Base-by-base conservation (phyloP, 441 rosid species). In the Kokia cookei region DNA sequence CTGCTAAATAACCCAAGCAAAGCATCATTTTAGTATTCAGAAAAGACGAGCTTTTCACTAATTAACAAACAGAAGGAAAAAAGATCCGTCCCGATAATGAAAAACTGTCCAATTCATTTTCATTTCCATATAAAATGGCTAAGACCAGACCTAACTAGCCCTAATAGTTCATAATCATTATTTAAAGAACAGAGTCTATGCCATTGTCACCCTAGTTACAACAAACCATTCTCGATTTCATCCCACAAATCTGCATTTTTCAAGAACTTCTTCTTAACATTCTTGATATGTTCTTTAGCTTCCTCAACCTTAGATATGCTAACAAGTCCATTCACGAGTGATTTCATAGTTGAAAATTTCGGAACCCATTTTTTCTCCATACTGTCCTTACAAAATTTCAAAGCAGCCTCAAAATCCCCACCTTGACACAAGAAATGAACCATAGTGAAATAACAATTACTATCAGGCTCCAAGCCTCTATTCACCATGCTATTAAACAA, bases 331-430 rank as follows among this genome's bases (percentile, higher is more conserved):
- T 83, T 86, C 59, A 90, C 98, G 50, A 93, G 87, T 0, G 76
- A 76, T 81, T 87, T 93, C 96, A 90, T 91, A 13, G 87, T 86
- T 0, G 83, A 35, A 9, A 86, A 83, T 73, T 82, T 83, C 0
- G 98, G 99, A 53, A 89, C 79, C 97, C 96, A 93, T 11, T 86
- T 86, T 78, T 84, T 90, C 70, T 67, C 89, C 76, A 91, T 87
- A 72, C 93, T 86, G 79, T 82, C 89, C 64, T 80, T 84, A 75
- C 92, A 91, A 35, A 88, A 6, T 42, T 27, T 57, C 85, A 87
- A 79, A 0, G 92, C 96, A 0, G 83, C 58, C 80, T 90, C 94
- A 40, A 87, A 89, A 51, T 91, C 90, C 73, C 86, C 74, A 13
- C 86, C 86, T 77, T 87, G 77, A 43, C 97, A 88, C 72, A 93